Base-by-base conservation (phyloP, 768 basidiomycete genomes). In the Pholiota conissans region DNA sequence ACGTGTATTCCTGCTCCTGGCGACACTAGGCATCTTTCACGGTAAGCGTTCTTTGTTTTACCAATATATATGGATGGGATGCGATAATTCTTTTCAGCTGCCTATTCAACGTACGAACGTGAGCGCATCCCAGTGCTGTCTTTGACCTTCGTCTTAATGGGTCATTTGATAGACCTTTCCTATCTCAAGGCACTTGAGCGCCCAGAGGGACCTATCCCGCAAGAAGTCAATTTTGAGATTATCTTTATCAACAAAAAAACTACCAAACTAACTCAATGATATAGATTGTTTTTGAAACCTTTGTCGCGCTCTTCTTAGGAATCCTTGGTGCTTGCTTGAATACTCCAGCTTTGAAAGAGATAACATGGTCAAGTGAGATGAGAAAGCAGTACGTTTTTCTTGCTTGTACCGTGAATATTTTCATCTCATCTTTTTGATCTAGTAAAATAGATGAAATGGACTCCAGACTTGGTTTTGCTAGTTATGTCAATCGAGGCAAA, bases 311-410 rank as follows among this genome's bases (percentile, higher is more conserved):
- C 18, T 63, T 85, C n/a, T 59, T 89, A 9, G 90, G 91, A 20
- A 86, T 84, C 18, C 57, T 92, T 3, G 92, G 91, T 6, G 89
- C 90, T 29, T 83, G 84, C n/a, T 64, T 90, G 58, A 86, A 82
- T 61, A 79, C 87, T 6, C 83, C 90, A 0, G 69, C 77, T 29
- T 72, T 93, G 30, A 91, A 87, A 63, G 90, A 93, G 65, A 90
- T 93, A 58, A 88, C 89, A 30, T 95, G 91, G 93, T 83, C 90
- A 16, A 91, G 89, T 63, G 92, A 95, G 73, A 94, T 94, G 92
- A 82, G 81, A 64, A 86, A 82, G 67, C 80, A 87, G 92, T 92
- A 63, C 63, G 84, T 71, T 7, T 37, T 34, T 20, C 16, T 18
- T 22, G 5, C 1, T 30, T 26, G 5, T 34, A 13, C 6, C 28